Evolutionary conservation across 164 flowering plant species (phyloP), one percentile per base, ranked within the genome.

Genomic region (Vitis riparia): DNA sequence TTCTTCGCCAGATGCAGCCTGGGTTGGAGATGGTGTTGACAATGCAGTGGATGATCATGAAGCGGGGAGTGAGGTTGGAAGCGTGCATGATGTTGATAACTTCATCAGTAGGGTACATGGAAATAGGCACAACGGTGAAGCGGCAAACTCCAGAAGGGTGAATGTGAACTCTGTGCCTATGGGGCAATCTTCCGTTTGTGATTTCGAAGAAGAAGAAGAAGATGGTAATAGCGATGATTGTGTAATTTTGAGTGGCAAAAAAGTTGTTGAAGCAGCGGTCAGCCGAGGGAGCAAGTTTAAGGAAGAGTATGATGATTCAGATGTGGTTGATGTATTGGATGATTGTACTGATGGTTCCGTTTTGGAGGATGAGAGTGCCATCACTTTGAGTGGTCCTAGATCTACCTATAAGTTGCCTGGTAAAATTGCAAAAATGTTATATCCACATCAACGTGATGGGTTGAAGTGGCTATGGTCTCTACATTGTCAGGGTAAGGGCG

Each of bases 381-480:
- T 88, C 62, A 81, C 59, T 69, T 67, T 90, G 66, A 81, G 53
- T 52, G 86, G 87, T 27, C 80, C 75, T 13, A 80, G 61, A 11
- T 76, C 68, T 15, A 85, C 78, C 0, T 96, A 76, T 64, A 84
- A 47, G 44, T 78, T 96, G 60, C 87, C 88, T 9, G 81, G 83
- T 61, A 84, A 78, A 73, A 84, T 93, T 68, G 94, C 88, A 13
- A 88, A 80, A 52, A 93, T 88, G 86, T 63, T 96, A 78, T 96
- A 77, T 81, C 94, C 96, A 13, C 99, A 96, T 77, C 99, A 96
- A 78, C 86, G 90, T 44, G 97, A 89, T 11, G 99, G 99, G 13
- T 67, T 96, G 74, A 86, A 67, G 67, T 96, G 99, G 99, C 85
- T 96, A 52, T 96, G 99, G 99, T 77, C 94, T 55, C 86, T 93